phyloP scores from a whole-genome alignment of 2,329 filamentous ascomycete species.

The Periconia digitata region DNA sequence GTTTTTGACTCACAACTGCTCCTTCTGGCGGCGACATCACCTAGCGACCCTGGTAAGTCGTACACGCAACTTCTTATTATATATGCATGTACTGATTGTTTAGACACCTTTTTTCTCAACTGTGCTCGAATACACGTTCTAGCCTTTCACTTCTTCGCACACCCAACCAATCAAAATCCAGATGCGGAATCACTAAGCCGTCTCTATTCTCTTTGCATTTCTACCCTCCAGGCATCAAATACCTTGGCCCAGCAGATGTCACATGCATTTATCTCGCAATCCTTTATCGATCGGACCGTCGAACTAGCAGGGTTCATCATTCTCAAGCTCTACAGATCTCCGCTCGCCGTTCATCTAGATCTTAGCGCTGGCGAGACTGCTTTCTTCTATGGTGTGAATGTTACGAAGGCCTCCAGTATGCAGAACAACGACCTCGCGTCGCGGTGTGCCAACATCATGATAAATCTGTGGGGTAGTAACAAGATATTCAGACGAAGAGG shows the following conservation, averaged over 20 bases:
- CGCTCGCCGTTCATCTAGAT: slow-evolving; percentile 34
- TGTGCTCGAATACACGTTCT: slow-evolving; percentile 39
- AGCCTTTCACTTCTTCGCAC: slow-evolving; percentile 40
- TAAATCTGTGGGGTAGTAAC: slow-evolving; percentile 37
- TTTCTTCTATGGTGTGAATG: slow-evolving; percentile 33
- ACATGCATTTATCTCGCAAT: slow-evolving; percentile 31
- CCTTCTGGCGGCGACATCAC: slow-evolving; percentile 29
- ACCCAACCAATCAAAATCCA: slow-evolving; percentile 26
- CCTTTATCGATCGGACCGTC: slow-evolving; percentile 38
- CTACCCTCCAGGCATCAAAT: slow-evolving; percentile 28
- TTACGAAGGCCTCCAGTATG: slow-evolving; percentile 35
- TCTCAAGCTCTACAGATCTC: slow-evolving; percentile 33
- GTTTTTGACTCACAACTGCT: slow-evolving; percentile 40
- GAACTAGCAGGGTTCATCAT: slow-evolving; percentile 37
- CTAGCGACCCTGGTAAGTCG: slow-evolving; percentile 34
- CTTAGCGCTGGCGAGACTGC: slow-evolving; percentile 37
- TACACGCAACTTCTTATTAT: neutral
- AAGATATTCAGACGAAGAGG: slow-evolving; percentile 37
- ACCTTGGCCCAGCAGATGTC: slow-evolving; percentile 23
- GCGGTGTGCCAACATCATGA: slow-evolving; percentile 34
- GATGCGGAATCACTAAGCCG: slow-evolving; percentile 32
- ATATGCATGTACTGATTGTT: neutral
- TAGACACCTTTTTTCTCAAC: slow-evolving; percentile 37
- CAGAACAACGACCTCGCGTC: slow-evolving; percentile 36
- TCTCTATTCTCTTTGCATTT: slow-evolving; percentile 37